Evolutionary conservation across 176 grass and related monocot species (phyloP), one percentile per base, ranked within the genome.

Genomic region (Poa annua): DNA sequence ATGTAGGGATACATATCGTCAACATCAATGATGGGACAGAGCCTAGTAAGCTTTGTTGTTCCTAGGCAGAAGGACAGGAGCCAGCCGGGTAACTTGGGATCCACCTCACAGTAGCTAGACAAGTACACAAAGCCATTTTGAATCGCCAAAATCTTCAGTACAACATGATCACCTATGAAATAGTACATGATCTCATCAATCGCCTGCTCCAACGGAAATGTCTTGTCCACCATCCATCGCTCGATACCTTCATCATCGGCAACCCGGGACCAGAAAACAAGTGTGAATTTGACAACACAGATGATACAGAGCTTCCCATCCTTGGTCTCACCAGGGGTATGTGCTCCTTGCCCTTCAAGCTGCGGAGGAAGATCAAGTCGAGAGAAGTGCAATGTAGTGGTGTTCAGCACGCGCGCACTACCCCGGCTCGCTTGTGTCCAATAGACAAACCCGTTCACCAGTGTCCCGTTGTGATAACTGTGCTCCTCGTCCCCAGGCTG

Each of bases 91-190:
- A 42, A 42, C 5, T 69, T 20, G 10, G 9, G 9, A 69, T 41
- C 36, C 36, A 11, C 9, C 20, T 42, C 36, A 69, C 36, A 6
- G 66, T 42, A 69, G 21, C 19, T 42, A 42, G 36, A 42, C 66
- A 69, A 42, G 66, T 69, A 69, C 66, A 69, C 36, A 69, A 69
- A 41, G 36, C 66, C 66, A 69, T 69, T 21, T 19, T 21, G 35
- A 6, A 69, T 21, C 19, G 36, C 8, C 10, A 69, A 39, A 69
- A 42, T n/a, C 66, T 42, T 42, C 66, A 69, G 35, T 6, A 6
- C 4, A 8, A 49, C 24, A 49, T 29, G 22, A 26, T 49, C 22
- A 72, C 13, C 24, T 11, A 24, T 3, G 19, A 56, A 56, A 56
- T 17, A 41, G 36, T 41, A 10, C 11, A 0, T 44, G 6, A 15